Percentiles rank a stretch among this genome's conserved stretches.
These are phyloP conservation scores for Penicillium griseofulvum DNA, from an alignment of 2,329 filamentous ascomycete genomes.

Conservation along the genomic window DNA sequence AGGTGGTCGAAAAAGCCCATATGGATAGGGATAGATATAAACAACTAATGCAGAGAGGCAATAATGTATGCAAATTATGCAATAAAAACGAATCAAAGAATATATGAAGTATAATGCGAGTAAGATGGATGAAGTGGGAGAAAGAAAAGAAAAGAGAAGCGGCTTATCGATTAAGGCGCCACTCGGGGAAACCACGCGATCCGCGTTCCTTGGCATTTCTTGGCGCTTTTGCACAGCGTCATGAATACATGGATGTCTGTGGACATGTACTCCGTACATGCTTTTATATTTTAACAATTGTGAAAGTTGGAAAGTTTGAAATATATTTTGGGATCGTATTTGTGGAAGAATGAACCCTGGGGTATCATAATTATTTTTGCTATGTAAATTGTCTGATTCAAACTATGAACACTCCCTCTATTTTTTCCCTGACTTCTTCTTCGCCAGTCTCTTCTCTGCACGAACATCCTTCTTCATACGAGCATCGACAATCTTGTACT, in stretches of 20 bases:
- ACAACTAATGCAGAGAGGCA: slow-evolving; percentile 13
- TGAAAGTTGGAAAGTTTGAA: not conserved
- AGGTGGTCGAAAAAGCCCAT: slow-evolving; percentile 49
- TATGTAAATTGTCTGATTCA: slow-evolving; percentile 13
- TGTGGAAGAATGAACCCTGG: slow-evolving; percentile 12
- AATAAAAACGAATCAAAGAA: not conserved
- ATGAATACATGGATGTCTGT: not conserved
- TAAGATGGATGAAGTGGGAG: not conserved
- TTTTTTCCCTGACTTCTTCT: slow-evolving; percentile 60
- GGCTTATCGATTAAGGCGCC: slow-evolving; percentile 18
- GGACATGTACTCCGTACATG: not conserved
- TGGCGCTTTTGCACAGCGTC: not conserved
- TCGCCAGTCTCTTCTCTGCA: slow-evolving; percentile 75
- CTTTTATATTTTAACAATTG: too few species aligned
- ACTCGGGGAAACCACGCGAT: slow-evolving; percentile 21
- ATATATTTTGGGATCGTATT: not conserved
- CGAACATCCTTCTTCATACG: slow-evolving; percentile 95
- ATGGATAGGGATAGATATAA: slow-evolving; percentile 16
- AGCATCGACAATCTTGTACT: slow-evolving; percentile 95
- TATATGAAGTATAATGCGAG: slow-evolving; percentile 1
- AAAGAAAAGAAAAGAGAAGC: slow-evolving; percentile 10
- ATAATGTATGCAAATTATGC: slow-evolving; percentile 12
- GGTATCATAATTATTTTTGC: slow-evolving; percentile 20
- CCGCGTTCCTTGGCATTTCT: slow-evolving; percentile 4
- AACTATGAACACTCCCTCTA: slow-evolving; percentile 19